Evolutionary conservation across 2,329 filamentous ascomycete species (phyloP), one percentile per base, ranked within the genome.

Genomic region (Trichoderma gracile): DNA sequence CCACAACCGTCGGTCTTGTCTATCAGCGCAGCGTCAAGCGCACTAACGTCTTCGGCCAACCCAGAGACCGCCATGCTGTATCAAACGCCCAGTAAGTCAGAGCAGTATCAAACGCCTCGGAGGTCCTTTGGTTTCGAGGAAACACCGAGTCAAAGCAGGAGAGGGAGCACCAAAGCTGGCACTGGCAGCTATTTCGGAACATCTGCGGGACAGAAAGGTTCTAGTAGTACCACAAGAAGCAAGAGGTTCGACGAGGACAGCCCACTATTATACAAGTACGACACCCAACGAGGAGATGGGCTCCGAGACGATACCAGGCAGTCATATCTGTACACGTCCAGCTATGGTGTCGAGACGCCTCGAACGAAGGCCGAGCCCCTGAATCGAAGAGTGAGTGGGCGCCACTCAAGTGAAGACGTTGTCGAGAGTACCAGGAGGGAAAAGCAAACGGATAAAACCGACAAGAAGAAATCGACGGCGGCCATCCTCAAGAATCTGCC

Each of bases 401-500:
- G 79, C 8, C 79, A 14, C 15, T 23, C 80, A 4, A 78, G 79
- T 10, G 81, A 82, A 42, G 77, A 77, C 12, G 75, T 79, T 5
- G 75, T 77, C 42, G 42, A 30, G 15, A 17, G 40, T 38, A 23
- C 40, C n/a, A 10, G 8, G 14, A 45, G 58, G 17, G 49, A 45
- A n/a, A 8, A 27, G 23, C 78, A 30, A 73, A 70, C 1, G 69
- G 15, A 73, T 78, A 8, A 77, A 75, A 21, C 79, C 80, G 10
- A 90, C 86, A 83, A 85, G 90, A 68, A 81, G 81, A 59, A 17
- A 23, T 86, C 83, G 55, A 86, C 91, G 67, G 79, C 82, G 55
- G 76, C 82, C 9, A 81, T 96, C 23, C 79, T 97, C 72, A 92
- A 91, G 72, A 89, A 89, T 64, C 78, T 98, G 1, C 93, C 93